Conservation (phyloP, 2,329 filamentous ascomycete species). For the Fusarium sp. region DNA sequence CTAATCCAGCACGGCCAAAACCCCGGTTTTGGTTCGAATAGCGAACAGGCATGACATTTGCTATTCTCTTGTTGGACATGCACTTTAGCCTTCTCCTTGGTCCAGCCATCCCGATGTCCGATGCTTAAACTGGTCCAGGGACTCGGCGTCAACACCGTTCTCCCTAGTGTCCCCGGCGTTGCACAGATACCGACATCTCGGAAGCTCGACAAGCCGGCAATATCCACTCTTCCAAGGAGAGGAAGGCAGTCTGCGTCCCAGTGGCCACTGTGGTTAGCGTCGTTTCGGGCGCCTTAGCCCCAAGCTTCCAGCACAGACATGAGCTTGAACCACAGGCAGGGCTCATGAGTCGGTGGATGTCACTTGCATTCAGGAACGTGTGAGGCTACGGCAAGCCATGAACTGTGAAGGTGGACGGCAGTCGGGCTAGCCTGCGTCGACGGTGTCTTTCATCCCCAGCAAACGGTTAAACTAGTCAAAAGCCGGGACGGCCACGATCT, state of each 20-base stretch:
- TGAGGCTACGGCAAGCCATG: slow-evolving; percentile 48
- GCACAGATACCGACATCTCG: slow-evolving; percentile 45
- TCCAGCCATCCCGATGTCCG: slow-evolving; percentile 11
- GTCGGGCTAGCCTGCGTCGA: slow-evolving; percentile 42
- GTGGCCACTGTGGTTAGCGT: slow-evolving; percentile 35
- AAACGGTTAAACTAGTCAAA: slow-evolving; percentile 39
- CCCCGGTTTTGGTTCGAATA: background rate
- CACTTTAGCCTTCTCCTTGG: slow-evolving; percentile 8
- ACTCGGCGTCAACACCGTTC: slow-evolving; percentile 10
- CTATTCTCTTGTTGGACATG: slow-evolving; percentile 7
- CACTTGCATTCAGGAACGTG: slow-evolving; percentile 49
- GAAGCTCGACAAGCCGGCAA: slow-evolving; percentile 44
- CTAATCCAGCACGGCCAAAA: background rate
- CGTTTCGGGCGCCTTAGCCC: slow-evolving; percentile 36
- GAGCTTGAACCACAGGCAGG: slow-evolving; percentile 33
- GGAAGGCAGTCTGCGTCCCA: slow-evolving; percentile 22
- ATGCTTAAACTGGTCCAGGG: slow-evolving; percentile 2
- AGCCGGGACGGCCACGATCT: slow-evolving; percentile 44
- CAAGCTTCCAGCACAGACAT: slow-evolving; percentile 29
- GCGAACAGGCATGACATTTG: slow-evolving; percentile 1
- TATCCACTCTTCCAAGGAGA: slow-evolving; percentile 41
- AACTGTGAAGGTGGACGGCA: slow-evolving; percentile 43
- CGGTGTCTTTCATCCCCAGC: slow-evolving; percentile 44
- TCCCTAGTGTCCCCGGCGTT: slow-evolving; percentile 17
- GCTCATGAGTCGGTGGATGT: slow-evolving; percentile 45